A percentile compares a stretch with the other conserved stretches of the same genome.
phyloP scores from a whole-genome alignment of 1,284 basidiomycete genomes.

The Hymenochaete sp. region DNA sequence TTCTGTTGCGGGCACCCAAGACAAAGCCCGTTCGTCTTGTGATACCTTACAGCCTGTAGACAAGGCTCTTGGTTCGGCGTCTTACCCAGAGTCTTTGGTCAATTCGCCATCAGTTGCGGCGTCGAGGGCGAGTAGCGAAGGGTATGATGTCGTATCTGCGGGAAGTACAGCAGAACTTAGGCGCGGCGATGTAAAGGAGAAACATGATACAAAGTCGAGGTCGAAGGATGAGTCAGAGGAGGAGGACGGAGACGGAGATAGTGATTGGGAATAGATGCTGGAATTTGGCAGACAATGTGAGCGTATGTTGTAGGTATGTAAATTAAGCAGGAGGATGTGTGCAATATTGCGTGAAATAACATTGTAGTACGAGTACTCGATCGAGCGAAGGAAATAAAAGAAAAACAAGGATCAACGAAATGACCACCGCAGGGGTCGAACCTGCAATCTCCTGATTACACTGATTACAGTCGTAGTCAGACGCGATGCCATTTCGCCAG shows the following conservation, averaged over 20 bases:
- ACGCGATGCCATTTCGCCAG: constrained; percentile 20
- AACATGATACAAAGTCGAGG: constrained; percentile 15
- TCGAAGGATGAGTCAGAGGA: constrained; percentile 26
- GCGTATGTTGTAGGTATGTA: neutral
- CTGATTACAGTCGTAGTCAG: constrained; percentile 16
- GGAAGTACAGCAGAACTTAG: constrained; percentile 32
- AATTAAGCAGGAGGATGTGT: too few species aligned
- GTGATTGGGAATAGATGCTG: constrained; percentile 68
- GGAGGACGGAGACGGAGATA: constrained; percentile 36
- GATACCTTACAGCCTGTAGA: constrained; percentile 19
- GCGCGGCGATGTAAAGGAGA: constrained; percentile 25
- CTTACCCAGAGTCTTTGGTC: constrained; percentile 23
- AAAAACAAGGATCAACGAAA: constrained; percentile 1
- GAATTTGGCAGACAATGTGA: too few species aligned
- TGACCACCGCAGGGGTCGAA: constrained; percentile 27
- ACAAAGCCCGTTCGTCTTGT: constrained; percentile 4
- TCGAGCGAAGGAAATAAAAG: too few species aligned
- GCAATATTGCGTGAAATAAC: too few species aligned
- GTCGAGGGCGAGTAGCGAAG: constrained; percentile 57
- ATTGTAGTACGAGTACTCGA: too few species aligned
- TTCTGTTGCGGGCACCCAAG: neutral
- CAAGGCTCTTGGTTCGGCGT: constrained; percentile 20
- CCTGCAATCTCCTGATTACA: constrained; percentile 28
- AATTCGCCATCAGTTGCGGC: constrained; percentile 36
- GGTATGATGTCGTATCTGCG: constrained; percentile 63